A percentile compares a stretch with the other conserved stretches of the same genome.
Conservation (phyloP, 345 rosid species). For the Combretum micranthum region DNA sequence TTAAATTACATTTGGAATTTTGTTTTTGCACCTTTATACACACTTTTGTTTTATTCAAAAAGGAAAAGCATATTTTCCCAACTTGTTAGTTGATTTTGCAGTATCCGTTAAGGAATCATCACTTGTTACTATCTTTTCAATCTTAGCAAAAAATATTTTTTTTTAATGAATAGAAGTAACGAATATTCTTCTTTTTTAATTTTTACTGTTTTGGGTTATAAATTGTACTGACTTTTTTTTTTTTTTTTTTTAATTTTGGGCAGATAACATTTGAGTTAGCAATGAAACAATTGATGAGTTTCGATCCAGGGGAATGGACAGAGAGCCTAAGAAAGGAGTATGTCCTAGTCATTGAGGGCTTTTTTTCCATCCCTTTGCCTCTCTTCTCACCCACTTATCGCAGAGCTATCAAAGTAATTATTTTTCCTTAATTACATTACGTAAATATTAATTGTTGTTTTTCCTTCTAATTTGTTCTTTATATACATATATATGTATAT, state of each 20-base stretch:
- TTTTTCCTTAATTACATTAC: not conserved
- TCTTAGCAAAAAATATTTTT: too few relatives aligned
- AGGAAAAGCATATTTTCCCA: too few relatives aligned
- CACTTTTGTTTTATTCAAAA: too few relatives aligned
- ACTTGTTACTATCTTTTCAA: too few relatives aligned
- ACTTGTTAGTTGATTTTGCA: too few relatives aligned
- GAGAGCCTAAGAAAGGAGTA: slow-evolving; percentile 83
- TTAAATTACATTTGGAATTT: too few relatives aligned
- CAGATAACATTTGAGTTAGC: slow-evolving; percentile 86
- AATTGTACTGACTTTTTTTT: not conserved
- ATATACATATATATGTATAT: too few relatives aligned
- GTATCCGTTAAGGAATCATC: too few relatives aligned
- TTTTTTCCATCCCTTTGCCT: slow-evolving; percentile 70
- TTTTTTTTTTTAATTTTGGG: not conserved
- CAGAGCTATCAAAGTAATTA: slow-evolving; percentile 45
- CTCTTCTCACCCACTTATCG: slow-evolving; percentile 73
- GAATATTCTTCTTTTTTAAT: not conserved
- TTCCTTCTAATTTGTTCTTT: not conserved
- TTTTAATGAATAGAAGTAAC: not conserved
- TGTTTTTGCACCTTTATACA: too few relatives aligned
- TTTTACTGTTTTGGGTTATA: not conserved
- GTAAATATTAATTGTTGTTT: not conserved
- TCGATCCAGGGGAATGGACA: slow-evolving; percentile 87
- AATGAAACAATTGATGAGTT: slow-evolving; percentile 84
- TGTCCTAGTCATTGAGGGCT: slow-evolving; percentile 83